Conservation (phyloP, 208 protist species). For the Angomonas deanei region DNA sequence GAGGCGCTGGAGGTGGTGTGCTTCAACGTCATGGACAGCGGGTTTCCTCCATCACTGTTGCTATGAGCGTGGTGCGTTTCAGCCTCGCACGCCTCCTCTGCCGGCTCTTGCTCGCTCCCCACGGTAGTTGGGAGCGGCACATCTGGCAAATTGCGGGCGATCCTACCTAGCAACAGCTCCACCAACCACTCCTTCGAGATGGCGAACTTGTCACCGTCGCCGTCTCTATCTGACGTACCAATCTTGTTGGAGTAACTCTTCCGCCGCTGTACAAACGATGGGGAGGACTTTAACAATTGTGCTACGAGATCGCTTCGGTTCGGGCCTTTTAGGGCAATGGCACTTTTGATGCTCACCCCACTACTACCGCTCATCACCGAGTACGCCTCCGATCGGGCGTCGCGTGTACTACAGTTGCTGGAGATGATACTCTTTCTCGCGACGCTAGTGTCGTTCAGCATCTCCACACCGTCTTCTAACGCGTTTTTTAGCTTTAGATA, state of each 20-base stretch:
- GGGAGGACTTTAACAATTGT: background rate
- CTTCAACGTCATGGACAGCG: background rate
- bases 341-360: too few species aligned
- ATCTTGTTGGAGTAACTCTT: background rate
- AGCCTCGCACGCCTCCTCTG: background rate
- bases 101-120: too few species aligned
- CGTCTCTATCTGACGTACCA: background rate
- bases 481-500: background rate
- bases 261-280: background rate
- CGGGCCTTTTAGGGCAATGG: too few species aligned
- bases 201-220: slow-evolving; percentile 33
- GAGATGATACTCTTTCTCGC: background rate
- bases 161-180: slow-evolving; percentile 24
- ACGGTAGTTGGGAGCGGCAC: background rate
- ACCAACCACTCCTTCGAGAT: slow-evolving; percentile 65
- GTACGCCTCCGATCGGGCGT: background rate
- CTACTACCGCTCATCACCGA: too few species aligned
- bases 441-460: background rate
- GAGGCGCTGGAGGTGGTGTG: background rate
- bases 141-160: slow-evolving; percentile 6
- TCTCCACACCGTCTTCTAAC: background rate
- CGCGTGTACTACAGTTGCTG: background rate
- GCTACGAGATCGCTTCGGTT: background rate
- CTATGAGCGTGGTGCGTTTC: background rate
- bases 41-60: background rate